Conservation (phyloP, 2,329 filamentous ascomycete genomes). For the Xylaria sp. region DNA sequence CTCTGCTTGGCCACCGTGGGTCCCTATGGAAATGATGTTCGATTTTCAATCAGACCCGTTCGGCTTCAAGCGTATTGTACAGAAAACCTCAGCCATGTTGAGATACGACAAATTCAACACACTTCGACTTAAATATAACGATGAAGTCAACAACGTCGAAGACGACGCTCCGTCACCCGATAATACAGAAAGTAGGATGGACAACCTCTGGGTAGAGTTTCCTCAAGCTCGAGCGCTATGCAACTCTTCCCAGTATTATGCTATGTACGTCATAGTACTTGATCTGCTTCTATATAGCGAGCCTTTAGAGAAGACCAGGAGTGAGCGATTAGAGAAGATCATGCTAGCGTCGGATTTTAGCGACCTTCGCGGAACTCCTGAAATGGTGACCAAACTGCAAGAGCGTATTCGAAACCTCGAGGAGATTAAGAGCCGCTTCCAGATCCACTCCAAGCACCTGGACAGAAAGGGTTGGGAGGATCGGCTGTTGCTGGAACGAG, state of each 20-base stretch:
- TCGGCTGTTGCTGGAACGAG: conserved; percentile 85
- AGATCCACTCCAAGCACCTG: conserved; percentile 86
- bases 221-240: conserved; percentile 94
- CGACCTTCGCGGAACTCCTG: conserved; percentile 90
- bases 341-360: conserved; percentile 99
- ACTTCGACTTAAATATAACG: conserved; percentile 94
- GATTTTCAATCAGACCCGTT: conserved; percentile 94
- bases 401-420: conserved; percentile 92
- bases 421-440: conserved; percentile 96
- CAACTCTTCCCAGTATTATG: conserved; percentile 97
- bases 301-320: conserved; percentile 96
- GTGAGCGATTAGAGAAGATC: conserved; percentile 95
- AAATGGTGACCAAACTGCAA: conserved; percentile 91
- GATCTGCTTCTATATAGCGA: conserved; percentile 97
- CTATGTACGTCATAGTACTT: conserved; percentile 96
- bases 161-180: conserved; percentile 63
- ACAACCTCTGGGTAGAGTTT: conserved; percentile 97
- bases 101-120: conserved; percentile 99
- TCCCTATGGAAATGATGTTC: conserved; percentile 98
- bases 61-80: conserved; percentile 96
- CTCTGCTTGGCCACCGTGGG: conserved; percentile 96
- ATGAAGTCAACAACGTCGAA: conserved; percentile 81
- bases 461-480: conserved; percentile 94
- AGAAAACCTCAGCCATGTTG: conserved; percentile 93
- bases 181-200: conserved; percentile 81